Conservation (phyloP, 306 rosid species). For the Lathyrus sativus region DNA sequence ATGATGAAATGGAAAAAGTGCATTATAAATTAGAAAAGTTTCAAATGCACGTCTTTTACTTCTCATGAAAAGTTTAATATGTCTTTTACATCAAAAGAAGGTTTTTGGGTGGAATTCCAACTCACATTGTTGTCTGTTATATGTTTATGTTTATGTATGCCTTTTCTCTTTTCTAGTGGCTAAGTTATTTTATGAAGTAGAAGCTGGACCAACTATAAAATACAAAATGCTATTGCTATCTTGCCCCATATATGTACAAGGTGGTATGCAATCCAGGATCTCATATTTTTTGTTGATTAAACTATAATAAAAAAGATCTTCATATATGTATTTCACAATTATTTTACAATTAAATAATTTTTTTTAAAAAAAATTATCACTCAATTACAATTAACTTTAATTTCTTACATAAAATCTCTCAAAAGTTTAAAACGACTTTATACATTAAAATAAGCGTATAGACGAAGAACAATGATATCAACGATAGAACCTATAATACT, state of each 20-base stretch:
- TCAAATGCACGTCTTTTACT: constrained; percentile 8
- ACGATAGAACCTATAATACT: constrained; percentile 1
- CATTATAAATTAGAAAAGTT: constrained; percentile 28
- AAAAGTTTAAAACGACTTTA: no score
- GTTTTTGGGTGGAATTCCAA: constrained; percentile 66
- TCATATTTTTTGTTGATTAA: no score
- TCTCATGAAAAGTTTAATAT: constrained; percentile 25
- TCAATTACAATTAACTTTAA: no score
- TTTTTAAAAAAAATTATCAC: no score
- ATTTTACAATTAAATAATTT: no score
- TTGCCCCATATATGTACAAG: no score
- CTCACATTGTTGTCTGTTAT: constrained; percentile 47
- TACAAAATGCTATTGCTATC: constrained; percentile 2
- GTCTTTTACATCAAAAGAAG: constrained; percentile 41
- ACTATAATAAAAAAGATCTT: no score
- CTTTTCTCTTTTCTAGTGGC: constrained; percentile 15
- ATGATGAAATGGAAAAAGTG: constrained; percentile 35
- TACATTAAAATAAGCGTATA: not conserved
- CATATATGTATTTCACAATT: no score
- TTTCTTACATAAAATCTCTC: no score
- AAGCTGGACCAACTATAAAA: constrained; percentile 1
- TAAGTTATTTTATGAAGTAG: constrained; percentile 17
- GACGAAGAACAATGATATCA: not conserved
- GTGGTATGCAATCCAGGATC: no score
- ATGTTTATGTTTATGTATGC: constrained; percentile 1